phyloP scores from a whole-genome alignment of 805 yeast species.

The Ogataea nakhonphanomensis region DNA sequence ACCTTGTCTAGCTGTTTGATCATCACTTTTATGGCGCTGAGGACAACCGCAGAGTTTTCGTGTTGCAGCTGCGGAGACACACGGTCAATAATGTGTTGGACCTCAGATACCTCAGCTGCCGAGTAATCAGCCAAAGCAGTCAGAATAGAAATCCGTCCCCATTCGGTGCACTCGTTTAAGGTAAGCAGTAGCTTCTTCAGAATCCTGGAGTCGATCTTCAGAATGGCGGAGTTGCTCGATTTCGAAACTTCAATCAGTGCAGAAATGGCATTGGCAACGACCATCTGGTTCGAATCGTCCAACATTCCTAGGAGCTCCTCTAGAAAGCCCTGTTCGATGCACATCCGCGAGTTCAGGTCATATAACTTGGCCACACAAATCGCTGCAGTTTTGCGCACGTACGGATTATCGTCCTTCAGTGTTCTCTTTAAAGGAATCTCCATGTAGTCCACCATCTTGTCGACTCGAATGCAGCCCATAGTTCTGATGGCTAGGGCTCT shows the following conservation, averaged over 20 bases:
- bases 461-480: conserved; percentile 97
- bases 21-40: conserved; percentile 78
- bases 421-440: conserved; percentile 86
- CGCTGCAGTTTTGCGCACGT: conserved; percentile 96
- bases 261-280: conserved; percentile 88
- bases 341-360: conserved; percentile 75
- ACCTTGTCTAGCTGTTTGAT: conserved; percentile 60
- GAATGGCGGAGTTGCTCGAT: conserved; percentile 27
- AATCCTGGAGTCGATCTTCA: conserved; percentile 38
- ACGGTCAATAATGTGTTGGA: conserved; percentile 81
- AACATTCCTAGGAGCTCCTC: conserved; percentile 62
- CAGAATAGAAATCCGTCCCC: conserved; percentile 94
- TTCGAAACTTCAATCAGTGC: conserved; percentile 73
- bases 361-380: conserved; percentile 94
- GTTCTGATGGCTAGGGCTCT: conserved; percentile 96
- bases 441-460: conserved; percentile 92
- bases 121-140: conserved; percentile 74
- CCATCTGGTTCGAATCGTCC: conserved; percentile 93
- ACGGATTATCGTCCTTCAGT: conserved; percentile 88
- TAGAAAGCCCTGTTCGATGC: conserved; percentile 84
- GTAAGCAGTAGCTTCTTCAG: conserved; percentile 71
- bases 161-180: conserved; percentile 95
- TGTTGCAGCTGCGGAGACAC: conserved; percentile 95
- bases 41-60: conserved; percentile 92
- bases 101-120: conserved; percentile 57